These are phyloP conservation scores for Pleurostoma richardsiae DNA, from an alignment of 2,329 filamentous ascomycete genomes.

Conservation along the genomic window DNA sequence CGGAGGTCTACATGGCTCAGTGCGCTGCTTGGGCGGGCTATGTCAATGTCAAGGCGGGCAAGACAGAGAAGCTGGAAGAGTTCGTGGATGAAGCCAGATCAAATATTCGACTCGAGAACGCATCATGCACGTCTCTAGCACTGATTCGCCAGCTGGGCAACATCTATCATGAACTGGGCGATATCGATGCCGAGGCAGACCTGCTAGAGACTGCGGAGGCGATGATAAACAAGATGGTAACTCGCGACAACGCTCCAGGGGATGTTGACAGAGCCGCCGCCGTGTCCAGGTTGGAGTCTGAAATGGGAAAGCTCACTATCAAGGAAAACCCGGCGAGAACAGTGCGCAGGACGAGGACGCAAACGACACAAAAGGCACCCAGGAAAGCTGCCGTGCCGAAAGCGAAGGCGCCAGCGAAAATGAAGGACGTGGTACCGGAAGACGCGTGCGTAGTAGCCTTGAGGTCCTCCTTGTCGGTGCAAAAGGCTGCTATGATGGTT, in stretches of 20 bases:
- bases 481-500: slow-evolving; percentile 39
- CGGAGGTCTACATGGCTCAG: slow-evolving; percentile 52
- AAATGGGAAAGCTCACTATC: slow-evolving; percentile 26
- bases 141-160: slow-evolving; percentile 52
- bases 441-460: slow-evolving; percentile 29
- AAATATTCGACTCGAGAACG: slow-evolving; percentile 40
- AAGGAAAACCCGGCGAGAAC: slow-evolving; percentile 21
- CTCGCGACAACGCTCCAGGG: slow-evolving; percentile 4
- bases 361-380: slow-evolving; percentile 10
- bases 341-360: slow-evolving; percentile 17
- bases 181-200: slow-evolving; percentile 34
- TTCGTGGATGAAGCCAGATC: slow-evolving; percentile 49
- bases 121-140: slow-evolving; percentile 35
- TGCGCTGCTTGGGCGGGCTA: slow-evolving; percentile 50
- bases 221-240: slow-evolving; percentile 30
- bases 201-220: slow-evolving; percentile 45
- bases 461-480: slow-evolving; percentile 31
- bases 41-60: slow-evolving; percentile 52
- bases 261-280: background rate
- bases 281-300: slow-evolving; percentile 25
- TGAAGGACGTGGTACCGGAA: slow-evolving; percentile 10
- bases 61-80: slow-evolving; percentile 52
- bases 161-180: slow-evolving; percentile 45
- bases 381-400: slow-evolving; percentile 15
- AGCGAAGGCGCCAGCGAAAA: slow-evolving; percentile 13